Evolutionary conservation across 495 filamentous ascomycete species (phyloP), one percentile per base, ranked within the genome.

Genomic region (Pyrenopolyporus hunteri): DNA sequence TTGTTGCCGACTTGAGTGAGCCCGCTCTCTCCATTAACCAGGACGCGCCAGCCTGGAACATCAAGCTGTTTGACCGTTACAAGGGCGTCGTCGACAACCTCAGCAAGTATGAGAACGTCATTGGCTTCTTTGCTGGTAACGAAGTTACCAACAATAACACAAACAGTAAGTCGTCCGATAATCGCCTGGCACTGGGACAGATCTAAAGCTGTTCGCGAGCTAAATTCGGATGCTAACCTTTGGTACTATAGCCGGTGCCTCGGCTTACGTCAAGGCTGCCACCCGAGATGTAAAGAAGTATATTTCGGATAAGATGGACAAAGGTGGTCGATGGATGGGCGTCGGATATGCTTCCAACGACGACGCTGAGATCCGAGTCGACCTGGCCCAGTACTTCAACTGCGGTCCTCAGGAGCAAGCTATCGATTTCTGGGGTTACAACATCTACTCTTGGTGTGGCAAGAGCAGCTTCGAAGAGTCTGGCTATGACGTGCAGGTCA

Each of bases 371-470:
- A 97, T 96, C 65, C 90, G 94, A 56, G 75, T 72, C 31, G 70
- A 89, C 65, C 83, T 98, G 65, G 91, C 90, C 25, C 76, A 92
- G 71, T 98, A 94, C 78, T 94, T 98, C 80, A 90, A 97, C 82
- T 98, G 94, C 68, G 89, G 89, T 47, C 72, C 83, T 26, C 52
- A 77, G 23, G 75, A 76, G 0, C 78, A 83, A 9, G 77, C 85
- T 33, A 93, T 97, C 59, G 93, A 98, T 74, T 97, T 92, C 81
- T 97, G 91, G 91, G 94, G 94, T 47, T 97, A 97, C 83, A 98
- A 98, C 77, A 93, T 97, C 79, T 98, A 98, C 78, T 93, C 90
- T 31, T 98, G 94, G 94, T 98, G 94, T 70, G 94, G 94, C 43
- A 70, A 90, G 44, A 93, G 87, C 56, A 83, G 80, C 51, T 93